Evolutionary conservation across 2,329 filamentous ascomycete genomes (phyloP), one percentile per base, ranked within the genome.

Genomic region (Penicillium polonicum): DNA sequence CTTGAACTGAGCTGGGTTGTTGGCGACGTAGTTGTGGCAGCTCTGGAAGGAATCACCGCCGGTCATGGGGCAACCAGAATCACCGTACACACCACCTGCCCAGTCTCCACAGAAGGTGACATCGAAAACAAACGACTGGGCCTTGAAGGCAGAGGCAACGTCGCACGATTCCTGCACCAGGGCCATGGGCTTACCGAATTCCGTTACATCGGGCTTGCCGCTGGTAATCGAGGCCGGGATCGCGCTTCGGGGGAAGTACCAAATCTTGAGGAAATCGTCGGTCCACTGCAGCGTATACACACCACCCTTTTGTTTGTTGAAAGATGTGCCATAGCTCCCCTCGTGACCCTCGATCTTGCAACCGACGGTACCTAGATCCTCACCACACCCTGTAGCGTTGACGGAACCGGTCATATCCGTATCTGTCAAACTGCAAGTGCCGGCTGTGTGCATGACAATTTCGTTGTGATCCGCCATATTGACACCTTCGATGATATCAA

Each of bases 21-120:
- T 76, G 44, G 81, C 81, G 27, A 96, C 92, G 71, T 85, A 96
- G 33, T 85, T 84, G 38, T 86, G 73, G 76, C 92, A 96, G 64
- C 72, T 74, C 39, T 74, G 77, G 89, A 94, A 12, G 82, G 88
- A 50, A 75, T 65, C 13, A 83, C 80, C 48, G 80, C 77, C 13
- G 78, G 77, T 75, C 88, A 92, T 81, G 0, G 73, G 70, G 63
- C 87, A 83, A 35, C 73, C 69, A 46, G 72, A 72, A 83, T 88
- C 52, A 6, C 65, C 70, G 44, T 66, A 83, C 2, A 79, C 76
- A 17, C 68, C 64, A 13, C 82, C 82, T 8, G 82, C 82, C 81
- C 82, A 84, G 52, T 82, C 79, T 35, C 82, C 82, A 59, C 82
- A 84, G 69, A 84, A 83, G 1, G 80, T 81, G 2, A 76, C 80